These are phyloP conservation scores for Colletotrichum cereale DNA, from an alignment of 2,329 filamentous ascomycete species.

Conservation along the genomic window DNA sequence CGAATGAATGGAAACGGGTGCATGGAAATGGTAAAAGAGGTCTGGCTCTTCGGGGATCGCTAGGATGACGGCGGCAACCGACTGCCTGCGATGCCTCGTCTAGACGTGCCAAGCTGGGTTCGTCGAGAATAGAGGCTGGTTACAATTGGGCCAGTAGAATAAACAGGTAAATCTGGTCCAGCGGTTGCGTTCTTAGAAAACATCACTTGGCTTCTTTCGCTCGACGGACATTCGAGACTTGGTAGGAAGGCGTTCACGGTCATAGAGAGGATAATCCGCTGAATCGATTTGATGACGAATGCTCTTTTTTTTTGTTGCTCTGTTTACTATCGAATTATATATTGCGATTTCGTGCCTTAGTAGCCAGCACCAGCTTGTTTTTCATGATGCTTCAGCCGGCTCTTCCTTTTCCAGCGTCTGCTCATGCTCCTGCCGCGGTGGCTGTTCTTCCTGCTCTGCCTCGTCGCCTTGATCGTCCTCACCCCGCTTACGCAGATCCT, in stretches of 20 bases:
- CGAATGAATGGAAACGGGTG: slow-evolving; percentile 40
- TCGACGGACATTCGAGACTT: slow-evolving; percentile 41
- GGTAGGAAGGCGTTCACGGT: slow-evolving; percentile 40
- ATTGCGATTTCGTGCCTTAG: not conserved
- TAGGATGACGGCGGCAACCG: slow-evolving; percentile 3
- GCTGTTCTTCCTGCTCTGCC: slow-evolving; percentile 45
- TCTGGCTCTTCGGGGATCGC: slow-evolving; percentile 14
- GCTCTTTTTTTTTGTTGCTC: not conserved
- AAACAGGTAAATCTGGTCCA: slow-evolving; percentile 36
- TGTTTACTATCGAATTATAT: not conserved
- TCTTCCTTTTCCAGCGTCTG: not conserved
- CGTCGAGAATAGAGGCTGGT: slow-evolving; percentile 37
- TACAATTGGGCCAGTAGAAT: slow-evolving; percentile 27
- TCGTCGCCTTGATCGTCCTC: slow-evolving; percentile 42
- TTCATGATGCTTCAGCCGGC: not conserved
- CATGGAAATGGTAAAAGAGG: slow-evolving; percentile 30
- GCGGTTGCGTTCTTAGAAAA: slow-evolving; percentile 31
- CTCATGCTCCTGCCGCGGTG: slow-evolving; percentile 10
- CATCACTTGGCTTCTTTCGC: slow-evolving; percentile 35
- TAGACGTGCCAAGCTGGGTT: slow-evolving; percentile 37
- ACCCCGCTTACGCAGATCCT: slow-evolving; percentile 61
- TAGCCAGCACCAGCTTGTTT: not conserved
- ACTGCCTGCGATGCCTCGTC: slow-evolving; percentile 18
- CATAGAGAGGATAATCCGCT: slow-evolving; percentile 40
- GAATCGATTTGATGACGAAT: slow-evolving; percentile 39